Evolutionary conservation across 192 early-diverging fungal genomes (phyloP), one percentile per base, ranked within the genome.

Genomic region (Linnemannia exigua): DNA sequence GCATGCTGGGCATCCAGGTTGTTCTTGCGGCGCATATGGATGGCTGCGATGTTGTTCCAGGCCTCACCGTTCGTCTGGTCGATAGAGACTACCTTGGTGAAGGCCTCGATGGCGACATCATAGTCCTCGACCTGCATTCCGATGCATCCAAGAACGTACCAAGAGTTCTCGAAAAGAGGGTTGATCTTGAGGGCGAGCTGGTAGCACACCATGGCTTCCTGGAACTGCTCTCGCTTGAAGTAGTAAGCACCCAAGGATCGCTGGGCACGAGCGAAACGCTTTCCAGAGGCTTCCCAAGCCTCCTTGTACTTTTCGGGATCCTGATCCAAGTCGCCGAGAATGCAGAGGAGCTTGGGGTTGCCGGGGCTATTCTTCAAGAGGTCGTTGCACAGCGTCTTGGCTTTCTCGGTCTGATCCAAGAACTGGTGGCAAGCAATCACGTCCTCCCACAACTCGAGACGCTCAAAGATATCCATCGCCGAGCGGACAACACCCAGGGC

Each of bases 381-480:
- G 47, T 94, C 88, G 19, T 90, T 88, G 28, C 98, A 93, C 22
- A 98, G 68, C 20, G 91, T 87, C 89, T 97, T 97, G 44, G 99
- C 99, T 82, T 97, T 95, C 20, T 95, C 92, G n/a, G 89, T 81
- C 86, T 98, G 92, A 63, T 95, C 96, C 73, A 98, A 86, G 90
- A 97, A 90, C 84, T 96, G 94, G 81, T 96, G 93, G 88, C 97
- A 98, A 16, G 91, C 87, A 44, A 99, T 94, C 12, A 95, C 94
- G 77, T 99, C 95, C 82, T 99, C 98, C 99, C 99, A 99, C 91
- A 98, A 90, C 76, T 98, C 93, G 74, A 99, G 88, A 19, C 99
- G 95, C 83, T 96, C 94, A 87, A 94, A 99, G 67, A 99, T 98
- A 67, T 99, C 96, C 38, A 98, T 88, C 7, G 99, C 97, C 8